These are phyloP conservation scores for Decorospora gaudefroyi DNA, from an alignment of 2,329 filamentous ascomycete genomes.

Conservation along the genomic window DNA sequence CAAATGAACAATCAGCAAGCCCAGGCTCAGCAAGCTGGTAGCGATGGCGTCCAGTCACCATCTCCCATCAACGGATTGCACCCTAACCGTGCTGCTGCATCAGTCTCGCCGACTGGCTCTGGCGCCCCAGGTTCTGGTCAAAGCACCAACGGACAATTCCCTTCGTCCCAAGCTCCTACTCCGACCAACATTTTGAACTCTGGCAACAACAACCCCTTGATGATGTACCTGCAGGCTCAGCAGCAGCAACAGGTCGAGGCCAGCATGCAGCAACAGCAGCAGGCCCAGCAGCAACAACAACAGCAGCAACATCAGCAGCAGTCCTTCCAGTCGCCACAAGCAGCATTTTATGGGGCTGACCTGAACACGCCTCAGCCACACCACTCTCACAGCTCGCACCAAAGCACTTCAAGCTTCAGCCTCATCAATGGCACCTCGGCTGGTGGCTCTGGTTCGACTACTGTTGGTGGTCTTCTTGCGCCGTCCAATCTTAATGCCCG, in stretches of 20 bases:
- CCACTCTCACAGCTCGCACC: constrained; percentile 62
- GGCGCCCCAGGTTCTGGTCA: constrained; percentile 61
- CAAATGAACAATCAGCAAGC: constrained; percentile 69
- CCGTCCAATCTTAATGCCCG: constrained; percentile 66
- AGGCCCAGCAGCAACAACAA: constrained; percentile 29
- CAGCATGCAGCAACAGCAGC: constrained; percentile 40
- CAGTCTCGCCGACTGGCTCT: constrained; percentile 64
- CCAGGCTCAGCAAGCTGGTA: constrained; percentile 68
- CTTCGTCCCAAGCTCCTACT: constrained; percentile 65
- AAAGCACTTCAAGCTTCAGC: constrained; percentile 57
- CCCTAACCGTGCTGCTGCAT: constrained; percentile 58
- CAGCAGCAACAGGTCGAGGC: constrained; percentile 50
- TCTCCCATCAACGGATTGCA: constrained; percentile 63
- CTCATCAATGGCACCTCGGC: constrained; percentile 51
- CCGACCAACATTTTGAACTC: constrained; percentile 78
- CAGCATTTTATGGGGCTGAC: constrained; percentile 72
- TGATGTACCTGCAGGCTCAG: constrained; percentile 83
- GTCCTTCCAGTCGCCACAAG: constrained; percentile 74
- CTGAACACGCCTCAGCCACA: constrained; percentile 67
- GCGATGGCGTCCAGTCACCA: constrained; percentile 61
- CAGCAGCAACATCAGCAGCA: constrained; percentile 54
- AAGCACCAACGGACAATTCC: constrained; percentile 61
- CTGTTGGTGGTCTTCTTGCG: constrained; percentile 76
- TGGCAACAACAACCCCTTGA: constrained; percentile 81
- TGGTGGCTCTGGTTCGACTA: constrained; percentile 62